These are phyloP conservation scores for Acacia concinna DNA, from an alignment of 331 rosid genomes.

Conservation along the genomic window DNA sequence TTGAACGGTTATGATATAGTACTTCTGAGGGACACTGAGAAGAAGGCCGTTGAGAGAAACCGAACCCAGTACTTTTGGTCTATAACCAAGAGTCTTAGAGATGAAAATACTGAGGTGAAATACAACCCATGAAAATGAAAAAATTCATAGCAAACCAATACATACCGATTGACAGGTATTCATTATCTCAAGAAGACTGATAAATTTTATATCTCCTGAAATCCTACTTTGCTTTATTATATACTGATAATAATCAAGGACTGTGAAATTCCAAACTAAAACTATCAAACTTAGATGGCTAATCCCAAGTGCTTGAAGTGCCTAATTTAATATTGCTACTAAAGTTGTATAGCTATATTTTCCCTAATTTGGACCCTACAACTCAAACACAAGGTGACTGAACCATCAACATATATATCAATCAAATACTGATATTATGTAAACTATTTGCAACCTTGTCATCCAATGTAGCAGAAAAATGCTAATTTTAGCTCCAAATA, in stretches of 20 bases:
- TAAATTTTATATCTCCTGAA: background rate
- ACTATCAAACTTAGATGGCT: background rate
- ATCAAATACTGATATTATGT: background rate
- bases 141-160: background rate
- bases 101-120: background rate
- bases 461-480: background rate
- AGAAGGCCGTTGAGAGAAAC: too few species aligned
- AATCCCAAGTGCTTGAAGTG: too few species aligned
- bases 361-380: background rate
- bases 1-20: too few species aligned
- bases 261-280: background rate
- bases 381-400: background rate
- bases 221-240: background rate
- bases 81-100: background rate
- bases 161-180: background rate
- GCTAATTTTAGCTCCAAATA: background rate
- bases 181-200: background rate
- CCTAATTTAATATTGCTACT: background rate
- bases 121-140: background rate
- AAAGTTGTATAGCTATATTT: background rate
- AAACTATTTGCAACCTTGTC: background rate
- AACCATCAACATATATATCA: background rate
- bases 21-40: too few species aligned
- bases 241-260: background rate
- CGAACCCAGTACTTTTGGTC: too few species aligned